Evolutionary conservation across 306 rosid species (phyloP).

Genomic region (Cucumis sativus): Cucumber_9930_V3 NC_026658.2:20831001-20831500

Average conservation of each 20-base stretch:
- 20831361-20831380: neutral
- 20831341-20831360: neutral
- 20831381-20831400: neutral
- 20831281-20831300: neutral
- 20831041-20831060: neutral
- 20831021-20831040: neutral
- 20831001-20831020: neutral
- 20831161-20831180: neutral
- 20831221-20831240: neutral
- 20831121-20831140: neutral
- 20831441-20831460: neutral
- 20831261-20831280: neutral
- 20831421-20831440: neutral
- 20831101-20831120: neutral
- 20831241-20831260: neutral
- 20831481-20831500: neutral
- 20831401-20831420: neutral
- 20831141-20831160: neutral
- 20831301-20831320: neutral
- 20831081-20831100: neutral
- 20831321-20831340: neutral
- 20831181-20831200: neutral
- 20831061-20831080: neutral
- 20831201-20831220: neutral
- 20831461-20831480: neutral